phyloP scores from a whole-genome alignment of 2,329 filamentous ascomycete genomes.

The Penicillium sp. region DNA sequence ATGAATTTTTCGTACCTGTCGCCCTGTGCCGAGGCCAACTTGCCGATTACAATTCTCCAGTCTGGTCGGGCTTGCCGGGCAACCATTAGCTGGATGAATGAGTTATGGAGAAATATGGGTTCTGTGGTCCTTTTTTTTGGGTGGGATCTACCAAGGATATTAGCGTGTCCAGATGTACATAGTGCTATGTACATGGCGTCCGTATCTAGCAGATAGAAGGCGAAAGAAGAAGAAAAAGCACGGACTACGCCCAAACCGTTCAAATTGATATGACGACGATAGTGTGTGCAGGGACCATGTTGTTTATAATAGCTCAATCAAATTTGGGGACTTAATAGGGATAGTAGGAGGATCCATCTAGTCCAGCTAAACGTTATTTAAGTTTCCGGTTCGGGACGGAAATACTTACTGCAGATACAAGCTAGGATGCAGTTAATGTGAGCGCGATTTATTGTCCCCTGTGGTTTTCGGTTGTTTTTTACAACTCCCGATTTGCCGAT shows the following conservation, averaged over 20 bases:
- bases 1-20: neutral
- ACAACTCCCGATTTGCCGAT: neutral
- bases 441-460: neutral
- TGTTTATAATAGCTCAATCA: neutral
- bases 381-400: neutral
- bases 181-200: neutral
- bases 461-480: no score
- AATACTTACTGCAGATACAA: neutral
- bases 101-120: neutral
- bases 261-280: constrained; percentile 1
- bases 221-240: constrained; percentile 2
- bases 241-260: constrained; percentile 2
- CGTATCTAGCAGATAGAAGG: neutral
- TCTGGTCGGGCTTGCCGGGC: neutral
- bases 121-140: neutral
- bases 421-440: neutral
- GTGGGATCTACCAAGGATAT: constrained; percentile 1
- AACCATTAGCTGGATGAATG: neutral
- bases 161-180: neutral
- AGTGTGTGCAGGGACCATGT: neutral
- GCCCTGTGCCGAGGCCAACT: neutral
- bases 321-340: neutral
- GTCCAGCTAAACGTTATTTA: neutral
- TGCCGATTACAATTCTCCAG: neutral
- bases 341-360: neutral